Base-by-base conservation (phyloP, 768 basidiomycete species). In the Postia placenta region DNA sequence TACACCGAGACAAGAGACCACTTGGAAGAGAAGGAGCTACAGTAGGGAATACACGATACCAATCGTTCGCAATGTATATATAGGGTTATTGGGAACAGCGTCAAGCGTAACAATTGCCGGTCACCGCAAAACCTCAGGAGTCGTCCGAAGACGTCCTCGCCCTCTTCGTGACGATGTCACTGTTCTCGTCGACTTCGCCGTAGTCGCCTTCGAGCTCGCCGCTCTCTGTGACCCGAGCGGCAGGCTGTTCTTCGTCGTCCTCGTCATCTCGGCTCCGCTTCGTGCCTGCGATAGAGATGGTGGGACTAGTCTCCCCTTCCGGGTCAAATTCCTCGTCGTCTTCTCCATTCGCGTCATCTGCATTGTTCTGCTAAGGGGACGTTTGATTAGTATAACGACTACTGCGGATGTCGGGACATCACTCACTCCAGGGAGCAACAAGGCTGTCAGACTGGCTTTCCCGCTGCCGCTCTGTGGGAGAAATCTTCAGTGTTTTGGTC, bases 151-250 rank as follows among this genome's bases (percentile, higher is more conserved):
- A 25, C 14, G 48, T 49, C 45, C 45, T 50, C 50, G 20, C 37
- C 45, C 9, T 54, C 53, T 25, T 49, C 39, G 63, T 65, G 40
- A 69, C 65, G 3, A 57, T 59, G 51, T 65, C 66, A 26, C 64
- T 58, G 24, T 51, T 59, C 47, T 63, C 67, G 9, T 63, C 59
- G 39, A 65, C 43, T 45, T 66, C 65, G 5, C 62, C 60, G 45
- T 63, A 55, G 49, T 56, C 55, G 22, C 56, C 58, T 30, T 56
- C 47, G 24, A 52, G 41, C 33, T 52, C 46, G 36, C 35, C 45
- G 17, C 20, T n/a, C 11, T 24, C 23, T 3, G 36, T 30, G 20
- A 12, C 26, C n/a, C n/a, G n/a, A n/a, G 22, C 36, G 4, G 17
- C 36, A 2, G 26, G 28, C n/a, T 33, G 19, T n/a, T 42, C 45